phyloP scores from a whole-genome alignment of 345 rosid species.

The Aegle marmelos region DNA sequence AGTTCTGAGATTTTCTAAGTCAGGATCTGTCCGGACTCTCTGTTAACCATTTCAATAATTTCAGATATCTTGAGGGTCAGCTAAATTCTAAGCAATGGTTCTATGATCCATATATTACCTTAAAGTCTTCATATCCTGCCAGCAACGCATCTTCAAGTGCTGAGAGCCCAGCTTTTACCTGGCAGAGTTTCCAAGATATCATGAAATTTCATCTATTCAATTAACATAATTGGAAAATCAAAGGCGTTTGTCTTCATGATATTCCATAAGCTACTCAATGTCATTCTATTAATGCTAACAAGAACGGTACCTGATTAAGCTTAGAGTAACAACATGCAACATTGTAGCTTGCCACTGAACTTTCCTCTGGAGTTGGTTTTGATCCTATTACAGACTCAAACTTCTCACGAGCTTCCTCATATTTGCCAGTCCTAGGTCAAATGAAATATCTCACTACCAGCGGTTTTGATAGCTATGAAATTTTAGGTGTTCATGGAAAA shows the following conservation, averaged over 20 bases:
- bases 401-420: conserved; percentile 79
- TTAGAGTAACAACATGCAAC: conserved; percentile 93
- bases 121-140: conserved; percentile 86
- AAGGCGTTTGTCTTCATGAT: not conserved
- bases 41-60: conserved; percentile 30
- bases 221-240: not conserved
- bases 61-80: not conserved
- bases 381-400: conserved; percentile 96
- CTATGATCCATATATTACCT: conserved; percentile 41
- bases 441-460: not conserved
- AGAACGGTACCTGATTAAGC: conserved; percentile 69
- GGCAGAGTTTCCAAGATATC: conserved; percentile 10
- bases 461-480: not conserved
- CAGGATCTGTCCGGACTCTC: conserved; percentile 91
- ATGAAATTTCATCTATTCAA: not conserved
- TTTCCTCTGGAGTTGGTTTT: conserved; percentile 68
- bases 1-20: conserved; percentile 57
- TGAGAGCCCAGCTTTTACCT: conserved; percentile 87
- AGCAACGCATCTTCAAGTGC: conserved; percentile 87
- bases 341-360: conserved; percentile 86
- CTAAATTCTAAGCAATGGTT: not conserved
- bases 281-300: not conserved
- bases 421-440: conserved; percentile 55
- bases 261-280: not conserved
- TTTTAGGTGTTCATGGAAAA: not conserved